Percentiles rank a stretch among this genome's conserved stretches.
These are phyloP conservation scores for Vanilla planifolia DNA, from an alignment of 106 monocot genomes.

Conservation along the genomic window DNA sequence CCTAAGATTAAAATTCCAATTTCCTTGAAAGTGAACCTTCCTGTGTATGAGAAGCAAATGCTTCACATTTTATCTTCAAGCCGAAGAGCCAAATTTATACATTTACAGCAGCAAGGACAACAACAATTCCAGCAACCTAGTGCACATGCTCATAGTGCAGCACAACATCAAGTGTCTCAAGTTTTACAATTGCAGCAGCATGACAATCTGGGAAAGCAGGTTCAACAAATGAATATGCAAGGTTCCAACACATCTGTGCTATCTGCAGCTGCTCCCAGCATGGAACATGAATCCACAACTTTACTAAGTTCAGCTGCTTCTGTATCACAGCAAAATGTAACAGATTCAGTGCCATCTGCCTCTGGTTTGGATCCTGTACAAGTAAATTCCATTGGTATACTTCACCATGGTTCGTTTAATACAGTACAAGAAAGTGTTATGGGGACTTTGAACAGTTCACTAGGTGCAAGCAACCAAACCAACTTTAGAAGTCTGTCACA, in stretches of 20 bases:
- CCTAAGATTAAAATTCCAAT: conserved; percentile 22
- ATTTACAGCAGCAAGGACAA: conserved; percentile 35
- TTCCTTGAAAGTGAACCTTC: conserved; percentile 33
- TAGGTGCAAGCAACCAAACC: conserved; percentile 35
- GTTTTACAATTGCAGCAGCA: conserved; percentile 47
- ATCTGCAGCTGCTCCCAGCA: conserved; percentile 16
- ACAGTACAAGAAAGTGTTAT: conserved; percentile 43
- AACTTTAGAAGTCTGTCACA: conserved; percentile 37
- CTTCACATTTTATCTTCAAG: conserved; percentile 29
- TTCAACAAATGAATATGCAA: conserved; percentile 44
- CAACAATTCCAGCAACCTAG: conserved; percentile 51
- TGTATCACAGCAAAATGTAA: conserved; percentile 35
- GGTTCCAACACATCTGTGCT: conserved; percentile 38
- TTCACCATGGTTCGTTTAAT: conserved; percentile 40
- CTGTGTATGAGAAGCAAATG: conserved; percentile 54
- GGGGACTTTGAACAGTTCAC: conserved; percentile 38
- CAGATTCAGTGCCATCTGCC: conserved; percentile 27
- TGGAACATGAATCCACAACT: conserved; percentile 46
- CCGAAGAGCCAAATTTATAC: conserved; percentile 17
- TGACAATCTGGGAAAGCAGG: conserved; percentile 55
- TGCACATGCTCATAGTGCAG: conserved; percentile 25
- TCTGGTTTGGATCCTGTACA: conserved; percentile 37
- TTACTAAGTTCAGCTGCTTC: conserved; percentile 29
- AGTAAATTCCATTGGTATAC: conserved; percentile 36
- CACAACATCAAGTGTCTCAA: conserved; percentile 50